These are phyloP conservation scores for Dioszegia crocea DNA, from an alignment of 768 basidiomycete species.

Conservation along the genomic window DNA sequence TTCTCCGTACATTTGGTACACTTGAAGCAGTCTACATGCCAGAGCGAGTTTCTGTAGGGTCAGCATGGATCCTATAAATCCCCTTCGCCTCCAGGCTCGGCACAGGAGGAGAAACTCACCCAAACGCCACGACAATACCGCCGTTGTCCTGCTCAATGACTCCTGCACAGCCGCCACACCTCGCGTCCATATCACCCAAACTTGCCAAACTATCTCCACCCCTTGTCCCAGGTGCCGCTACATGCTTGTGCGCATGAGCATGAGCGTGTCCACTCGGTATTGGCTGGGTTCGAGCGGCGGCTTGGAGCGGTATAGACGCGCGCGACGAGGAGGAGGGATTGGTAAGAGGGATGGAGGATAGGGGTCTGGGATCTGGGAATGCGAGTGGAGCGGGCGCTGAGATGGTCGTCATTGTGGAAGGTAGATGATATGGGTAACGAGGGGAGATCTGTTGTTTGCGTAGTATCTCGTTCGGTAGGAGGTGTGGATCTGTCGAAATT, in stretches of 20 bases:
- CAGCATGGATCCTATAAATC: no score
- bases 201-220: constrained; percentile 17
- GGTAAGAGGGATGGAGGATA: not conserved
- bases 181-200: constrained; percentile 38
- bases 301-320: not conserved
- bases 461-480: not conserved
- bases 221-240: not conserved
- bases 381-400: not conserved
- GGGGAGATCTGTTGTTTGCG: no score
- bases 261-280: constrained; percentile 5
- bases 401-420: not conserved
- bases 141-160: constrained; percentile 48
- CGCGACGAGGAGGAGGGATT: not conserved
- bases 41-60: constrained; percentile 74
- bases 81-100: not conserved
- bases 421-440: not conserved
- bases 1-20: constrained; percentile 91
- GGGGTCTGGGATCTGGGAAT: constrained; percentile 7
- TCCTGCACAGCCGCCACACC: constrained; percentile 45
- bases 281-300: not conserved
- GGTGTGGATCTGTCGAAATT: no score
- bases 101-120: constrained; percentile 57
- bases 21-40: constrained; percentile 70
- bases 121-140: constrained; percentile 83
- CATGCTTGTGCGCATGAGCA: constrained; percentile 4